Conservation (phyloP, 345 rosid genomes). For the Excoecaria cochinchinensis region DNA sequence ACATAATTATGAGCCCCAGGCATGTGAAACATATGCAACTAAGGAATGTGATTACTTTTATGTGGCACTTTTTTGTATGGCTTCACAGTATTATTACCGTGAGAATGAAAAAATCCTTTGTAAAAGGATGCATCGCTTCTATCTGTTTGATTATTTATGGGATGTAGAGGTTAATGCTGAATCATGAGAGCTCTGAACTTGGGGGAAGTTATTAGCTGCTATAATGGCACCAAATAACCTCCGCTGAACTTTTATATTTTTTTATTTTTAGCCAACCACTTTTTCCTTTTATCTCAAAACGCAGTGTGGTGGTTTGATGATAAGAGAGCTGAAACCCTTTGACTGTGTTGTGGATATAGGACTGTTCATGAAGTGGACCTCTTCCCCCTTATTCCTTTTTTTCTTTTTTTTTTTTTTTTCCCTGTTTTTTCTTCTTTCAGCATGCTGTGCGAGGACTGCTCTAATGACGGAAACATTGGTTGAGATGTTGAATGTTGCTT, state of each 20-base stretch:
- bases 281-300: neutral
- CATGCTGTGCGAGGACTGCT: conserved; percentile 5
- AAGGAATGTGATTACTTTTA: neutral
- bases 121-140: neutral
- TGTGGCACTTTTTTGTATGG: neutral
- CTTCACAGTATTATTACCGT: no score
- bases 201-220: neutral
- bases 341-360: conserved; percentile 1
- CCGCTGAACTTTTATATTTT: neutral
- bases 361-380: neutral
- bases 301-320: neutral
- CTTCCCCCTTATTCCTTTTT: neutral
- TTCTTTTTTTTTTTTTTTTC: neutral
- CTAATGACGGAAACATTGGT: neutral
- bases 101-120: neutral
- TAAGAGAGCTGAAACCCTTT: conserved; percentile 7
- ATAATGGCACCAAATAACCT: neutral
- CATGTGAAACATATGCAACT: neutral
- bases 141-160: neutral
- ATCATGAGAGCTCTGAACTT: neutral
- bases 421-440: neutral
- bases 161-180: neutral
- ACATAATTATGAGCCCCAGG: neutral
- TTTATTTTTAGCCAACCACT: neutral
- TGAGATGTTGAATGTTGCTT: neutral